These are phyloP conservation scores for Fusarium agapanthi DNA, from an alignment of 2,329 filamentous ascomycete genomes.

Conservation along the genomic window DNA sequence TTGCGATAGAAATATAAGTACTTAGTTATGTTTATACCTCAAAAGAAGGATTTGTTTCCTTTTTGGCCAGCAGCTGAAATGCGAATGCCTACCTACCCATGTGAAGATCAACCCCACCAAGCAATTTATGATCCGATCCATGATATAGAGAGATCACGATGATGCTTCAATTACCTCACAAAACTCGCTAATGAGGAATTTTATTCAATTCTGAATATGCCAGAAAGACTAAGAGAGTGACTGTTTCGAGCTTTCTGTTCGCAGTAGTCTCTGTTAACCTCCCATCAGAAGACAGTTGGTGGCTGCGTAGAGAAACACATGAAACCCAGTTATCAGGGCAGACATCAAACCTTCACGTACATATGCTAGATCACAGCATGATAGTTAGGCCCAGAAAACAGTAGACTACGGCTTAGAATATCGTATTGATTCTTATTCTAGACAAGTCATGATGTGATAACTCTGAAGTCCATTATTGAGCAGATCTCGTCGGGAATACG, in stretches of 20 bases:
- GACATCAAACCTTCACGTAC: too few species aligned
- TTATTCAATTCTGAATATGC: neutral
- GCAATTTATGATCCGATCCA: neutral
- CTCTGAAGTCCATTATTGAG: neutral
- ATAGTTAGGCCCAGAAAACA: neutral
- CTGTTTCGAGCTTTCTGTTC: neutral
- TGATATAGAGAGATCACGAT: neutral
- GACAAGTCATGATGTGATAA: neutral
- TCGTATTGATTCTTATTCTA: neutral
- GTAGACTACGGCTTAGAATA: neutral
- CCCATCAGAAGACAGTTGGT: neutral
- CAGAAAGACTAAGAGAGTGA: neutral
- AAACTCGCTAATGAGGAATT: too few species aligned
- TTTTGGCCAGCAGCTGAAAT: neutral
- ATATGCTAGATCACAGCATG: neutral
- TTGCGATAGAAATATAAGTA: neutral
- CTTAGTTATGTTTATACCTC: neutral
- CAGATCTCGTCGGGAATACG: slow-evolving; percentile 30
- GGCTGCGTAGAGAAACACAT: neutral
- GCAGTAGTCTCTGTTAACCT: neutral
- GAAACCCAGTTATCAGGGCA: neutral
- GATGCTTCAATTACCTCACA: neutral
- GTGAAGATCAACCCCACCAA: slow-evolving; percentile 27
- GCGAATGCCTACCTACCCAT: neutral
- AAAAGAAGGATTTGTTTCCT: neutral